Conservation (phyloP, 768 basidiomycete species). For the Guyanaporus albipodus region DNA sequence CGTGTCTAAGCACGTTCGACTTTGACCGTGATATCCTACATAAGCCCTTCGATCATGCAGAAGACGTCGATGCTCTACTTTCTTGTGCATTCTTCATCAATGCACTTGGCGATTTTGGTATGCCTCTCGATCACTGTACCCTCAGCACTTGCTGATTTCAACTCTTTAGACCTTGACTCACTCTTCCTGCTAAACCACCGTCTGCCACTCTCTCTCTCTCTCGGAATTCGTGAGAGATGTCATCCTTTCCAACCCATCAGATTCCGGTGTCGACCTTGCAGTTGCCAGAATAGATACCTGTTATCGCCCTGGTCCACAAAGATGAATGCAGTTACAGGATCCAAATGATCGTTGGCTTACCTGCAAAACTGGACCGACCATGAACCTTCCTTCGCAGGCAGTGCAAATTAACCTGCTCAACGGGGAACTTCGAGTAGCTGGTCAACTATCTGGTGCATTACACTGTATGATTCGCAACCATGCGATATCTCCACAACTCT, state of each 20-base stretch:
- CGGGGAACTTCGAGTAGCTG: not conserved
- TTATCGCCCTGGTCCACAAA: not conserved
- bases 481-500: not conserved
- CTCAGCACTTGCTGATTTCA: not conserved
- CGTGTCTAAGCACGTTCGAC: slow-evolving; percentile 30
- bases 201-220: not conserved
- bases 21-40: not conserved
- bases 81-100: slow-evolving; percentile 31
- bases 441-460: not conserved
- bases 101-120: not conserved
- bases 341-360: not conserved
- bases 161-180: not conserved
- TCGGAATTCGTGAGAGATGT: not conserved
- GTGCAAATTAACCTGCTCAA: not conserved
- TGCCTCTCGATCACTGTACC: not conserved
- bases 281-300: not conserved
- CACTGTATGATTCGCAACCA: not conserved
- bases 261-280: not conserved
- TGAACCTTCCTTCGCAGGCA: not conserved
- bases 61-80: slow-evolving; percentile 29
- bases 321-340: not conserved
- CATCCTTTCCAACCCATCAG: not conserved
- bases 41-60: slow-evolving; percentile 14
- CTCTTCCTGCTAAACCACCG: not conserved
- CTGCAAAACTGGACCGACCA: not conserved